Evolutionary conservation across 352 stramenopile genomes (phyloP).

Genomic region (Phytophthora palmivora): DNA sequence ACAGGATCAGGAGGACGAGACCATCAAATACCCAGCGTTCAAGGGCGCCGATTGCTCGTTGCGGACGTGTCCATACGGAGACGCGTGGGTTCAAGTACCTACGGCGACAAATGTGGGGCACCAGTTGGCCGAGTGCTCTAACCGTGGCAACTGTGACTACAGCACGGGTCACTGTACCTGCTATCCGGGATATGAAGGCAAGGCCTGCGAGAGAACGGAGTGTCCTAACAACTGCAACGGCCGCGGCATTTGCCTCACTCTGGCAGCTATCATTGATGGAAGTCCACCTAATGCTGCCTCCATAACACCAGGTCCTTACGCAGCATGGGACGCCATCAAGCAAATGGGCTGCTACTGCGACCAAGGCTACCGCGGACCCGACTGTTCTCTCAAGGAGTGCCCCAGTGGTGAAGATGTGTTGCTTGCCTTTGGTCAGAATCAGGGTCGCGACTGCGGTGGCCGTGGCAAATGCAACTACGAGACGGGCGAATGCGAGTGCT

Average conservation of each 20-base stretch:
- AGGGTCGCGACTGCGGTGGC: conserved; percentile 93
- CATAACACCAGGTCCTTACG: conserved; percentile 35
- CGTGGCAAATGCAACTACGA: conserved; percentile 96
- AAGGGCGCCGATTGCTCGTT: conserved; percentile 82
- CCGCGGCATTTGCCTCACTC: conserved; percentile 94
- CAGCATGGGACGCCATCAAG: conserved; percentile 93
- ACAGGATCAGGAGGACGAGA: conserved; percentile 49
- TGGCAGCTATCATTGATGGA: conserved; percentile 80
- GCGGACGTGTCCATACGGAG: conserved; percentile 77
- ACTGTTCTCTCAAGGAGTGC: conserved; percentile 96
- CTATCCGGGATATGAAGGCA: conserved; percentile 91
- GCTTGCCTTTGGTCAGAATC: conserved; percentile 69
- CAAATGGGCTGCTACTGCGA: conserved; percentile 96
- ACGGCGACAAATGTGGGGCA: conserved; percentile 81
- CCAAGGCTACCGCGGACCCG: conserved; percentile 92
- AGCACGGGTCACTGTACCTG: conserved; percentile 91
- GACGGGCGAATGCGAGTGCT: conserved; percentile 94
- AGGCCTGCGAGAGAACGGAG: conserved; percentile 91
- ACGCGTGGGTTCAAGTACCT: conserved; percentile 69
- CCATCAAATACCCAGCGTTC: conserved; percentile 60
- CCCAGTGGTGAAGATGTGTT: conserved; percentile 93
- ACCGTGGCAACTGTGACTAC: conserved; percentile 93
- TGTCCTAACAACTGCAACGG: conserved; percentile 96
- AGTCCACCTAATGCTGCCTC: background rate
- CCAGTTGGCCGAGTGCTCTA: conserved; percentile 92